phyloP scores from a whole-genome alignment of 495 filamentous ascomycete genomes.

The Clavariopsis aquatica region DNA sequence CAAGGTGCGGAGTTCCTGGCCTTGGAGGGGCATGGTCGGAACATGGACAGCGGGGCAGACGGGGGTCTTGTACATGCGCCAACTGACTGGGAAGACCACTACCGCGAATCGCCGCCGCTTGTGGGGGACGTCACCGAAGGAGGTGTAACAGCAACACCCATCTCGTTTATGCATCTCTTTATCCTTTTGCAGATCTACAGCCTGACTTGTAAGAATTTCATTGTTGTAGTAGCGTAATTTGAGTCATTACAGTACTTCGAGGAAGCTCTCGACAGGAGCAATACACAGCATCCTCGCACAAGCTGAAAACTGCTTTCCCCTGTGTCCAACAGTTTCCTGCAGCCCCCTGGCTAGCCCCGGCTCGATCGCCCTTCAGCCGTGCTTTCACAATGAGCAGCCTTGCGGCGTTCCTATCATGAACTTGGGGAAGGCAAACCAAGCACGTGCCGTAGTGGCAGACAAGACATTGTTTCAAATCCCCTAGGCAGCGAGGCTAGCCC shows the following conservation, averaged over 20 bases:
- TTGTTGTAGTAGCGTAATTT: too few species aligned
- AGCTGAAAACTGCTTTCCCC: slow-evolving; percentile 5
- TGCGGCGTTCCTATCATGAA: slow-evolving; percentile 2
- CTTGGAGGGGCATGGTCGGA: background rate
- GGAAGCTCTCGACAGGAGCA: too few species aligned
- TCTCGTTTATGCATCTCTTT: too few species aligned
- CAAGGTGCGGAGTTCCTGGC: background rate
- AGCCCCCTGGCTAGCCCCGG: background rate
- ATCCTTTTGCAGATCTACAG: too few species aligned
- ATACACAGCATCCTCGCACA: background rate
- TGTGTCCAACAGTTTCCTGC: slow-evolving; percentile 6
- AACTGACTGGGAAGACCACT: background rate
- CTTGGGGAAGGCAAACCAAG: background rate
- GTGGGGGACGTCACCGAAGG: background rate
- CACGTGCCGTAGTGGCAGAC: background rate
- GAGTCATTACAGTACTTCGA: too few species aligned
- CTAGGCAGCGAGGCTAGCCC: background rate
- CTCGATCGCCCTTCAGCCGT: slow-evolving; percentile 17
- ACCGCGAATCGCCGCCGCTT: background rate
- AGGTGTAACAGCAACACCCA: background rate
- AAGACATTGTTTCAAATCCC: background rate
- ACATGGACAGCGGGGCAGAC: slow-evolving; percentile 14
- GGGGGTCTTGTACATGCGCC: slow-evolving; percentile 17
- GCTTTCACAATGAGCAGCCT: slow-evolving; percentile 14
- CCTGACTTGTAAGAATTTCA: too few species aligned